Base-by-base conservation (phyloP, 2,329 filamentous ascomycete genomes). In the Aulographum hederae region DNA sequence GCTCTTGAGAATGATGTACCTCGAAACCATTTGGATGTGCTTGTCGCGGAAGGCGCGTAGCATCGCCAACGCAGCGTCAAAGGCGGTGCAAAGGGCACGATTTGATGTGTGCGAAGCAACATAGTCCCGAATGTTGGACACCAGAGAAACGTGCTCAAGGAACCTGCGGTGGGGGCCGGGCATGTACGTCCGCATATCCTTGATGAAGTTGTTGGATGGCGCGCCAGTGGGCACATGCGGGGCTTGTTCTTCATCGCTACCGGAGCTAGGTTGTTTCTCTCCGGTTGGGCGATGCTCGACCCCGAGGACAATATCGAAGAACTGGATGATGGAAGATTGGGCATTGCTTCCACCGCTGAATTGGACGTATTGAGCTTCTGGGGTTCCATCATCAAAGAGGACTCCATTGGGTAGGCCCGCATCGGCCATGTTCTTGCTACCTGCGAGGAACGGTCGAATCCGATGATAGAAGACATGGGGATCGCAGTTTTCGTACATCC, bases 101-200 rank as follows among this genome's bases (percentile, higher is more conserved):
- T 93, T 66, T 25, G 60, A 56, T 4, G 48, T 59, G 47, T 67
- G 69, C 42, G 42, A 51, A 41, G 78, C 69, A 31, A 94, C 85
- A 43, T 77, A 95, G 13, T 76, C 65, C 18, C 82, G 78, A 42
- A 98, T 82, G 47, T 95, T 95, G 42, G 86, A 74, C 3, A 94
- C 73, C 12, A 61, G 61, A 31, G 70, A 65, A 10, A 94, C 74
- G 39, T 91, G 78, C 39, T 78, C 68, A 3, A 98, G 65, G 57
- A 98, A 98, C 26, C 79, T 74, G 3, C 84, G 78, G 48, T 98
- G 89, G 0, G 78, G 71, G 1, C 84, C 86, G 0, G 89, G 89
- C 89, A 98, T 98, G 57, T 98, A 98, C 28, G 69, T 69, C 36
- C 86, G 78, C 89, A 98, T 98, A 41, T 98, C 89, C 47, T 79